These are phyloP conservation scores for Tillandsia fasciculata DNA, from an alignment of 176 grass and related monocot species.

Conservation along the genomic window DNA sequence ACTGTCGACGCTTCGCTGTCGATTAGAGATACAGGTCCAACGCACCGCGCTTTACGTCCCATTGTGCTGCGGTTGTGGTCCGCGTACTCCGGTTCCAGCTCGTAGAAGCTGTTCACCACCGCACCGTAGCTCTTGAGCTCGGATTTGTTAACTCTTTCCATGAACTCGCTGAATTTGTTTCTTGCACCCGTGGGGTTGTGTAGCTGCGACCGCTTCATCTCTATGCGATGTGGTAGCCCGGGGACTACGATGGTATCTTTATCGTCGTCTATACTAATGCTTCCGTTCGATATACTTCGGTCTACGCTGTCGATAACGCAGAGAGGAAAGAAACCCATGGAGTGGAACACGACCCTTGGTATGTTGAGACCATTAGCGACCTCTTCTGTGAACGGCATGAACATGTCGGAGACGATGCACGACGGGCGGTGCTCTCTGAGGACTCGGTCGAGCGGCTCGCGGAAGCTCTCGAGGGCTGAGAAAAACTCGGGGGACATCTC, in stretches of 20 bases:
- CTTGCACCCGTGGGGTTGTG: neutral
- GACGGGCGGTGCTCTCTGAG: conserved; percentile 13
- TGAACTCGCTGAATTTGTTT: conserved; percentile 9
- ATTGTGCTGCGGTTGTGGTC: conserved; percentile 19
- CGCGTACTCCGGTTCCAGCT: conserved; percentile 24
- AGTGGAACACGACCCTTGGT: conserved; percentile 23
- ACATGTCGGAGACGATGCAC: conserved; percentile 31
- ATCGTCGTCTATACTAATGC: too few species aligned
- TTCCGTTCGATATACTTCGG: neutral
- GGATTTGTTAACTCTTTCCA: conserved; percentile 15
- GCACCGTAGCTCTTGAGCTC: conserved; percentile 18
- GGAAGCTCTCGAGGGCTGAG: conserved; percentile 1
- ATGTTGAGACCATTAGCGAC: neutral
- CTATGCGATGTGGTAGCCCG: conserved; percentile 12
- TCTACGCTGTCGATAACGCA: conserved; percentile 22
- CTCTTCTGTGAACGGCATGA: conserved; percentile 17
- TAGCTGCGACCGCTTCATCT: conserved; percentile 23
- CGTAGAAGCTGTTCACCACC: conserved; percentile 27
- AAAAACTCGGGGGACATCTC: neutral
- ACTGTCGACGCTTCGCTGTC: neutral
- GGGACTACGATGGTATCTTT: neutral
- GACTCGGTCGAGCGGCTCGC: conserved; percentile 9
- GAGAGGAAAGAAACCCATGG: conserved; percentile 29
- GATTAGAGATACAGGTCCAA: conserved; percentile 12
- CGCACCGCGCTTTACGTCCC: conserved; percentile 19